Evolutionary conservation across 805 yeast genomes (phyloP), one percentile per base, ranked within the genome.

Genomic region (Candida maesae): DNA sequence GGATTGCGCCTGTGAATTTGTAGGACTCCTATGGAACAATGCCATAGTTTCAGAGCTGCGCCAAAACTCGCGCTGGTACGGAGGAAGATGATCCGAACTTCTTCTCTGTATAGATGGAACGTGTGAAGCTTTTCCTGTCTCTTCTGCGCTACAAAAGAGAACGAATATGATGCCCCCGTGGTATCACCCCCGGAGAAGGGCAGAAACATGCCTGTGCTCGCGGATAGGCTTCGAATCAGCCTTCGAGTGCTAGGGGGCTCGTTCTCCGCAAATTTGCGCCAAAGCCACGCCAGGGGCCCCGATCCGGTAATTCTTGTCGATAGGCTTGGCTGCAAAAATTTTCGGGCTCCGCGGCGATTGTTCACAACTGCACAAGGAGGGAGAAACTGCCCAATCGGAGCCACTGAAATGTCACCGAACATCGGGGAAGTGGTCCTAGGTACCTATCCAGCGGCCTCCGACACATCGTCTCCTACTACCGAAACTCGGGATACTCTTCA

Each of bases 381-480:
- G 35, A 34, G 36, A 14, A 20, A 4, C 14, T 19, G 32, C 34
- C 37, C 44, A 41, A 41, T 41, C n/a, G 32, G 12, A 7, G 25
- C 15, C 3, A 27, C 24, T 17, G 33, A 20, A 41, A 36, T 32
- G 39, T 41, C 44, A 41, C 44, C 44, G 44, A 41, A 32, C 24
- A 15, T 41, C 40, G 44, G 40, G 26, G 20, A 19, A 25, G 40
- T 27, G 3, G 16, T 11, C 13, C 33, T 3, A n/a, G 15, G 15
- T n/a, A n/a, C n/a, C n/a, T n/a, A n/a, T n/a, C n/a, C 31, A 11
- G 27, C 38, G 38, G 38, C 21, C 31, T 35, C 33, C 37, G 37
- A 10, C 12, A 16, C 14, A 17, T 33, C 27, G 21, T 13, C 6
- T 7, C 23, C 30, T n/a, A n/a, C n/a, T n/a, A n/a, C n/a, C 36